Conservation (phyloP, 495 filamentous ascomycete species). For the Xylaria venustula region DNA sequence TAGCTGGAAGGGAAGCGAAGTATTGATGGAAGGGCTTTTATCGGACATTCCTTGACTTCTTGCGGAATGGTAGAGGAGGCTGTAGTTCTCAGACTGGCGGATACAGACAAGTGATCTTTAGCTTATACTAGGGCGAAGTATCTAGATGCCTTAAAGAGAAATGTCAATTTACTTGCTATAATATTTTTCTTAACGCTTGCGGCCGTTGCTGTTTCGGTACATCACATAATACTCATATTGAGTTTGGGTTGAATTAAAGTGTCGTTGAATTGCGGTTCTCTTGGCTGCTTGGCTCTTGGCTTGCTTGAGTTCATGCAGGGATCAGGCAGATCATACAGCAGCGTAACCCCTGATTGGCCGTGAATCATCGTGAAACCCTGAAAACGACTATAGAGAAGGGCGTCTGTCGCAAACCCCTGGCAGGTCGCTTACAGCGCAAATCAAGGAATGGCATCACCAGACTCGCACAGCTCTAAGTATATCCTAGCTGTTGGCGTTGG, state of each 20-base stretch:
- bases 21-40: not conserved
- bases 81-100: not conserved
- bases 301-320: conserved; percentile 15
- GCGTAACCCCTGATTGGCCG: conserved; percentile 19
- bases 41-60: not conserved
- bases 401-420: not conserved
- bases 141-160: not conserved
- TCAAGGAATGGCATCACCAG: not conserved
- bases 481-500: too few relatives aligned
- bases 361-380: conserved; percentile 24
- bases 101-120: conserved; percentile 2
- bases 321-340: conserved; percentile 23
- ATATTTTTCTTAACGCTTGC: not conserved
- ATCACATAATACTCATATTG: too few relatives aligned
- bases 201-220: not conserved
- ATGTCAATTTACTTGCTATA: not conserved
- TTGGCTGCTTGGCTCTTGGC: conserved; percentile 17
- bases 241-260: too few relatives aligned
- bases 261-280: conserved; percentile 14
- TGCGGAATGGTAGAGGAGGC: not conserved
- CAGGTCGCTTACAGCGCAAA: not conserved
- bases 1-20: not conserved
- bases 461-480: too few relatives aligned
- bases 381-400: not conserved
- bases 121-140: not conserved